A percentile compares a stretch with the other conserved stretches of the same genome.
These are phyloP conservation scores for Leccinum boreale DNA, from an alignment of 768 basidiomycete genomes.

Conservation along the genomic window DNA sequence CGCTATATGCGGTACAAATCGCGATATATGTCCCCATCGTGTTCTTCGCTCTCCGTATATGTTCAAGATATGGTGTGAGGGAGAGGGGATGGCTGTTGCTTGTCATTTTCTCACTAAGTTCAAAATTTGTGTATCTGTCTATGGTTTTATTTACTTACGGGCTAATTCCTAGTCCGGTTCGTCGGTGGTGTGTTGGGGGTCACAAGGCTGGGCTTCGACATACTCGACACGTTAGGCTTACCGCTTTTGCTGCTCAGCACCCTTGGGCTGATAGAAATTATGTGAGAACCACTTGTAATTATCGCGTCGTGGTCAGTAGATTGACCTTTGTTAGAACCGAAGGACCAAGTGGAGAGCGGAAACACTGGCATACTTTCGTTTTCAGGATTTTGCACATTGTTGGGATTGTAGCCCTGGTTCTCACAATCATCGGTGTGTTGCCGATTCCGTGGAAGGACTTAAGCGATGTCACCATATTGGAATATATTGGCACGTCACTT, in stretches of 20 bases:
- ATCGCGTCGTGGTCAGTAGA: background rate
- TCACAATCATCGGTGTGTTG: conserved; percentile 7
- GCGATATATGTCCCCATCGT: conserved; percentile 58
- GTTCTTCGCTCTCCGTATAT: conserved; percentile 41
- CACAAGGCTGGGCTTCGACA: no score
- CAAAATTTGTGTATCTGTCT: conserved; percentile 21
- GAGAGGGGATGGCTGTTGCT: conserved; percentile 69
- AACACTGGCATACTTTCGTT: background rate
- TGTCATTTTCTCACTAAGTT: conserved; percentile 54
- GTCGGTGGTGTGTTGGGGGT: conserved; percentile 46
- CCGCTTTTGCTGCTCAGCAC: conserved; percentile 37
- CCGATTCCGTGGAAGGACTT: background rate
- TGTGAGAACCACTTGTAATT: conserved; percentile 26
- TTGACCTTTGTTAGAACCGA: conserved; percentile 23
- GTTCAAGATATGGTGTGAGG: conserved; percentile 52
- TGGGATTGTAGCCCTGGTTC: conserved; percentile 25
- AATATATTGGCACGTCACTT: conserved; percentile 31
- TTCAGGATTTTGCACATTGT: conserved; percentile 30
- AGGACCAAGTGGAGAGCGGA: conserved; percentile 21
- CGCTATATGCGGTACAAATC: conserved; percentile 55
- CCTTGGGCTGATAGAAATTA: conserved; percentile 33
- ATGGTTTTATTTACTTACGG: background rate
- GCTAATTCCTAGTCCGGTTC: conserved; percentile 45
- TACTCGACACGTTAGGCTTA: conserved; percentile 31
- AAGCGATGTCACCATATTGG: conserved; percentile 13